Percentiles rank a stretch among this genome's conserved stretches.
These are phyloP conservation scores for Solanum chiquidenum DNA, from an alignment of 257 asterid species.

Conservation along the genomic window DNA sequence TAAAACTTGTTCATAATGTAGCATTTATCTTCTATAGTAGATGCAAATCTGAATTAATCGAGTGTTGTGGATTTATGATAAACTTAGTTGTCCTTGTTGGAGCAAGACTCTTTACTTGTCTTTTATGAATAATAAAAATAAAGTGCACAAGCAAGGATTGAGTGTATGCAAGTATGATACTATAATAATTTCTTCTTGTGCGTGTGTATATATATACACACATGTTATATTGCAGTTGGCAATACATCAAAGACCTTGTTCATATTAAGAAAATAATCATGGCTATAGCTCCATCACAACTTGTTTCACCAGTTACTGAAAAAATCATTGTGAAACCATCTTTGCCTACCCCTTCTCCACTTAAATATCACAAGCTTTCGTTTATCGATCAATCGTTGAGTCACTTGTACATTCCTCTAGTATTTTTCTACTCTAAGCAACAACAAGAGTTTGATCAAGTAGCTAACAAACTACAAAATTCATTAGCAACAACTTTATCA, in stretches of 20 bases:
- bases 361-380: neutral
- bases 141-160: neutral
- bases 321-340: neutral
- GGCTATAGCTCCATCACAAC: neutral
- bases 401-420: neutral
- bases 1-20: neutral
- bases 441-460: neutral
- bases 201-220: too few relatives aligned
- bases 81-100: neutral
- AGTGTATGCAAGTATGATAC: neutral
- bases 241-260: neutral
- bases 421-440: neutral
- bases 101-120: neutral
- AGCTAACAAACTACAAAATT: neutral
- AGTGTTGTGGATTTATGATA: neutral
- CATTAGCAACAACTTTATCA: neutral
- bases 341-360: neutral
- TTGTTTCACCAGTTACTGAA: neutral
- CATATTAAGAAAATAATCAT: neutral
- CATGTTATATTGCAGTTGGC: neutral
- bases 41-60: neutral
- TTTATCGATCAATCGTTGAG: neutral
- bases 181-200: neutral
- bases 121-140: neutral
- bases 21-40: fast-evolving